Evolutionary conservation across 106 monocot genomes (phyloP).

Genomic region (Platanthera zijinensis): DNA sequence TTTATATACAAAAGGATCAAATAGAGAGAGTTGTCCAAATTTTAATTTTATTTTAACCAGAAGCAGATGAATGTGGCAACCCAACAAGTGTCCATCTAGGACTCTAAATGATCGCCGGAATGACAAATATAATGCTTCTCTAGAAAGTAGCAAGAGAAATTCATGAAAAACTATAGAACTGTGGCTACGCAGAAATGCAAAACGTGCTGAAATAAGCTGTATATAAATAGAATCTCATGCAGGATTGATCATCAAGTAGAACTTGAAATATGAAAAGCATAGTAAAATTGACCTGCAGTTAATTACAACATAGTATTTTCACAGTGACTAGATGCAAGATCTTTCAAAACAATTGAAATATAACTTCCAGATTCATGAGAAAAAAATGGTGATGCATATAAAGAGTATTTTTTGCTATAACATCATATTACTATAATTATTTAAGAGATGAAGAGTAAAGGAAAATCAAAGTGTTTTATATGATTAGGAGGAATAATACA

Average conservation of each 20-base stretch:
- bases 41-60: not conserved
- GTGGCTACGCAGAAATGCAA: not conserved
- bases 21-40: not conserved
- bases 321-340: not conserved
- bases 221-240: not conserved
- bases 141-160: not conserved
- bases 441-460: not conserved
- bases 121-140: not conserved
- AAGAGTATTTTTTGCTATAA: not conserved
- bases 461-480: not conserved
- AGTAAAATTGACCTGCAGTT: not conserved
- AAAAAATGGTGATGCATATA: not conserved
- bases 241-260: not conserved
- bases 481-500: not conserved
- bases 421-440: not conserved
- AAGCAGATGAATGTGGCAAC: not conserved
- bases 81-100: not conserved
- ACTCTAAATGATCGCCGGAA: not conserved
- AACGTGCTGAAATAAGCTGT: not conserved
- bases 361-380: not conserved
- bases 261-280: not conserved
- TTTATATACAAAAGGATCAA: too few species aligned
- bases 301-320: not conserved
- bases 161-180: not conserved
- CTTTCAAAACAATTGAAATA: not conserved